Conservation (phyloP, 78 protist genomes). For the Tieghemostelium lacteum region DNA sequence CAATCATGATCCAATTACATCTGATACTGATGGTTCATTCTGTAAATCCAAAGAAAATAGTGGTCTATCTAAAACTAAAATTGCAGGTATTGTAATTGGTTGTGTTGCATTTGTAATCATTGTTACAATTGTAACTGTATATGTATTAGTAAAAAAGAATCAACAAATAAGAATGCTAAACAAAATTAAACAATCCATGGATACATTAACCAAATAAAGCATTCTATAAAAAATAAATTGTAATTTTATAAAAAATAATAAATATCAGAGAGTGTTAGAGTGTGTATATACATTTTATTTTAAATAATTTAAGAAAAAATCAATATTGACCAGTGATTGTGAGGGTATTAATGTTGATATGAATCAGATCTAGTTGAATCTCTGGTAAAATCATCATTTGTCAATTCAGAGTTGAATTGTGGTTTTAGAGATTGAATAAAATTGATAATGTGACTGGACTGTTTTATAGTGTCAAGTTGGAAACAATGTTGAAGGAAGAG, state of each 20-base stretch:
- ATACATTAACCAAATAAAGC: too few relatives aligned
- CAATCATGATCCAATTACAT: background rate
- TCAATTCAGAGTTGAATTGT: background rate
- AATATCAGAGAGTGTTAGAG: too few relatives aligned
- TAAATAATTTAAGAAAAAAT: too few relatives aligned
- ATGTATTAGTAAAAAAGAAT: too few relatives aligned
- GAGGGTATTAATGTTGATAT: too few relatives aligned
- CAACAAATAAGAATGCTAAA: too few relatives aligned
- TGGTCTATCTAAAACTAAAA: background rate
- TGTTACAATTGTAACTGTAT: background rate
- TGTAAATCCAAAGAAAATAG: background rate
- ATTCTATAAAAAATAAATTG: too few relatives aligned
- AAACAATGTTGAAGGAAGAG: conserved; percentile 39
- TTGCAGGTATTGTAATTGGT: background rate
- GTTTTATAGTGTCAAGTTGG: conserved; percentile 24
- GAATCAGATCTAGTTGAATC: too few relatives aligned
- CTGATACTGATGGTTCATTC: background rate
- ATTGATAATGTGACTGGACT: background rate
- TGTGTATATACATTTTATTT: too few relatives aligned
- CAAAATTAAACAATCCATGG: too few relatives aligned
- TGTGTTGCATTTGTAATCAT: background rate
- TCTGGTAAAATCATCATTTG: background rate
- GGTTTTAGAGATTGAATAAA: conserved; percentile 11
- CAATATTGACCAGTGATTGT: too few relatives aligned
- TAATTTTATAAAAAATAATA: too few relatives aligned